Evolutionary conservation across 177 flowering plant species (phyloP), one percentile per base, ranked within the genome.

Genomic region (Vitis hybrid): DNA sequence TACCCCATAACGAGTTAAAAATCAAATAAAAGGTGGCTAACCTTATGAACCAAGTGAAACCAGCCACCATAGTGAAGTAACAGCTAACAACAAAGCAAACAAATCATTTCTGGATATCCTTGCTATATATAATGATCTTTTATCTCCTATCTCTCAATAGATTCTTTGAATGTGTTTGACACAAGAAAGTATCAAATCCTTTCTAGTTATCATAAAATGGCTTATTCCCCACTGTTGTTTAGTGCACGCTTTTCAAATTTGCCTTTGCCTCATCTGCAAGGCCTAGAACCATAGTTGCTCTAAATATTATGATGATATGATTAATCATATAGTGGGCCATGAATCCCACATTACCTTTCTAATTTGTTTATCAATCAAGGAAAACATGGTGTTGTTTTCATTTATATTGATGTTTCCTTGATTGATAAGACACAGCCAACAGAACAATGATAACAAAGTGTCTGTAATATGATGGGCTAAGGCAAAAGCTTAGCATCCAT

Each of bases 1-100:
- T 17, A 47, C 14, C 11, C 57, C 31, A 51, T 17, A 62, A 58
- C 50, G 33, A 31, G 51, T 44, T 31, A 31, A 71, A 72, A 65
- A 51, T 19, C 31, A 49, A 64, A 68, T 66, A 73, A 72, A 66
- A 70, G 57, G 67, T 69, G 76, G 55, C 59, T 61, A 28, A 57
- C 38, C 17, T 51, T 33, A 51, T 18, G 56, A 59, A 8, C 61
- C 70, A 73, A 66, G 8, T 18, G 65, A 59, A 3, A 14, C 66
- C 71, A 62, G 52, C 50, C 47, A 38, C 15, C 53, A 68, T 62
- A 56, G 24, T 62, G 28, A 73, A n/a, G 70, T 33, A 62, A 57
- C 63, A 44, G 67, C 28, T 62, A 67, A 68, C 63, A 55, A 67
- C 51, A 54, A 66, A 72, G 63, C 51, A 52, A 31, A 31, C 44